These are phyloP conservation scores for Saccharomycopsis sp. DNA, from an alignment of 805 yeast genomes.

Conservation along the genomic window DNA sequence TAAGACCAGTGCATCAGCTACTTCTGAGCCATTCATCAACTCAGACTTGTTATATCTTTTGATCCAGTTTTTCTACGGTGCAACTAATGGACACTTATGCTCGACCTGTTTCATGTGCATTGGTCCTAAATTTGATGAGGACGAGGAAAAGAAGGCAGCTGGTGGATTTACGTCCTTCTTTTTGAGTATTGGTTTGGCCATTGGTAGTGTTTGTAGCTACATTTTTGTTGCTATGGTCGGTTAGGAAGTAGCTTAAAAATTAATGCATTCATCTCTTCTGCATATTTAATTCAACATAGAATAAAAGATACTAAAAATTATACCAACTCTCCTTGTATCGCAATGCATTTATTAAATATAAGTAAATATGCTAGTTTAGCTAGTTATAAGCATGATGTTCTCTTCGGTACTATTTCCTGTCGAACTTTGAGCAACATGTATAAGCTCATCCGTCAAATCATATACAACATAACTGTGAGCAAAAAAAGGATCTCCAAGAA, in stretches of 20 bases:
- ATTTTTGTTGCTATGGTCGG: constrained; percentile 38
- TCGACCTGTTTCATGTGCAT: constrained; percentile 78
- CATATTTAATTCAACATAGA: background rate
- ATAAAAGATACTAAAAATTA: background rate
- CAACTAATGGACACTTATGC: constrained; percentile 81
- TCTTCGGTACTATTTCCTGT: background rate
- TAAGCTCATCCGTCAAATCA: background rate
- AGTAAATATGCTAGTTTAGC: background rate
- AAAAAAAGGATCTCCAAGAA: background rate
- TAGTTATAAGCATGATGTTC: background rate
- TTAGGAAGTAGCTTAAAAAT: background rate
- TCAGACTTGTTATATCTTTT: constrained; percentile 64
- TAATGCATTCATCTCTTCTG: background rate
- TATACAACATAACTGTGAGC: background rate
- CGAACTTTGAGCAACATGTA: background rate
- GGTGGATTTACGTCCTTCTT: constrained; percentile 87
- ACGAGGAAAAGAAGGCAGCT: constrained; percentile 78
- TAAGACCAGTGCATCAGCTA: constrained; percentile 23
- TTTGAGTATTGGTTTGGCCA: constrained; percentile 68
- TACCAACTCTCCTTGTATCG: no score
- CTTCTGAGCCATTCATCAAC: constrained; percentile 27
- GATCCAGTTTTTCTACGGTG: constrained; percentile 73
- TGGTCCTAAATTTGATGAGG: constrained; percentile 50
- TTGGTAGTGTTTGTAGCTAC: constrained; percentile 76
- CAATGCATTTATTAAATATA: no score